Evolutionary conservation across 495 filamentous ascomycete genomes (phyloP), one percentile per base, ranked within the genome.

Genomic region (Podospora pseudoanserina): DNA sequence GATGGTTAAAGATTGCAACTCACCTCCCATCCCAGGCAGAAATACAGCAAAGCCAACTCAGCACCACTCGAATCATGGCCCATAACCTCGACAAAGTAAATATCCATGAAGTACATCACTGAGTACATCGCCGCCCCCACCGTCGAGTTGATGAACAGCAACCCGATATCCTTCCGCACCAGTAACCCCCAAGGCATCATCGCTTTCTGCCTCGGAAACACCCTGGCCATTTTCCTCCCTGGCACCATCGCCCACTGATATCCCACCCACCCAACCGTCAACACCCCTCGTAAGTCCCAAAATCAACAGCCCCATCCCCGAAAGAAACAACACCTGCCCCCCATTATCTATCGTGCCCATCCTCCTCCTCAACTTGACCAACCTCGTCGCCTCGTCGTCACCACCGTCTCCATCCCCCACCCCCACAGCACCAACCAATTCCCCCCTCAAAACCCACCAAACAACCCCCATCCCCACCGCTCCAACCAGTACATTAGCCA

Each of bases 21-120:
- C 73, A 83, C 80, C 76, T 60, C 76, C 82, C n/a, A 83, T 67
- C 9, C 82, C 81, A 1, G 79, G 78, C 39, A 78, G 68, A 28
- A 79, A 84, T 72, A 87, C 0, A 88, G 69, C 23, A 89, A 72
- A 57, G 84, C 75, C 0, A 83, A 69, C 11, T 86, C 87, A 0
- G 87, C 82, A 20, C 79, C 71, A 19, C 79, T 78, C 11, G 86
- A 73, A 15, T 65, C 65, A 59, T 81, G 81, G 27, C 76, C 78
- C 71, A 83, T 73, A 1, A 87, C 86, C 9, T 88, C 70, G 2
- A 82, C 78, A 71, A 87, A 89, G 74, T 88, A 90, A 13, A 88
- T 74, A 39, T 82, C 81, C 70, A 88, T 82, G 68, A 87, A 89
- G 73, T 90, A 90, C 73, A 88, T 85, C 30, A 88, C 74, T 27